Base-by-base conservation (phyloP, 148 eudicot genomes). In the Gaultheria prostrata region DNA sequence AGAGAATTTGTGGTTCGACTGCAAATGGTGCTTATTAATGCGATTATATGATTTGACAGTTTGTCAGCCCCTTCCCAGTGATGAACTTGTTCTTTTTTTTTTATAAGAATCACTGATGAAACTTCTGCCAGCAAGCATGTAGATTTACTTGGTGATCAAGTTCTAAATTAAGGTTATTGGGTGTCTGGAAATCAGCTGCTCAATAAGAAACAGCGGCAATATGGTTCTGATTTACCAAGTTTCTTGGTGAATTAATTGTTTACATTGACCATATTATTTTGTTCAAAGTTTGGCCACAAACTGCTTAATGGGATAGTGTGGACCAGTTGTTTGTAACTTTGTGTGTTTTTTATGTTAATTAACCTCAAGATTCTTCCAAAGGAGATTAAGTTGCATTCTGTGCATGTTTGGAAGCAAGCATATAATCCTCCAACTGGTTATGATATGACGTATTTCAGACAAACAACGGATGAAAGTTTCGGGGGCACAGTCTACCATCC, bases 391-490 rank as follows among this genome's bases (percentile, higher is more conserved):
- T 49, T 76, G 32, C 21, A 24, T 4, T 76, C 39, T 39, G 43
- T 39, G 43, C 20, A 28, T 69, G 43, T 79, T 24, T 87, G 80
- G 46, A 50, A 54, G 82, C 93, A 95, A 95, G 89, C 91, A 61
- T 95, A 94, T 87, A 92, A 91, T 82, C 90, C 91, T n/a, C 98
- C 93, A 80, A 86, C 91, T 71, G 93, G 86, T 51, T 93, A 93
- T 87, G 93, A 95, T 87, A 87, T 90, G 18, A 89, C 95, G 0
- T 95, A 94, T 84, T 92, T 91, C 79, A 91, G 93, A 87, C 91
- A 91, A 74, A 32, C 92, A 21, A 82, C 88, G 84, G 93, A 92
- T 88, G 99, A 91, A 75, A 87, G 91, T 79, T 84, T 87, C 21
- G 93, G 79, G 91, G 89, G 18, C 87, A 92, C 20, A 91, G 89